A percentile compares a stretch with the other conserved stretches of the same genome.
These are phyloP conservation scores for Aspergillus coremiiformis DNA, from an alignment of 495 filamentous ascomycete species.

Conservation along the genomic window DNA sequence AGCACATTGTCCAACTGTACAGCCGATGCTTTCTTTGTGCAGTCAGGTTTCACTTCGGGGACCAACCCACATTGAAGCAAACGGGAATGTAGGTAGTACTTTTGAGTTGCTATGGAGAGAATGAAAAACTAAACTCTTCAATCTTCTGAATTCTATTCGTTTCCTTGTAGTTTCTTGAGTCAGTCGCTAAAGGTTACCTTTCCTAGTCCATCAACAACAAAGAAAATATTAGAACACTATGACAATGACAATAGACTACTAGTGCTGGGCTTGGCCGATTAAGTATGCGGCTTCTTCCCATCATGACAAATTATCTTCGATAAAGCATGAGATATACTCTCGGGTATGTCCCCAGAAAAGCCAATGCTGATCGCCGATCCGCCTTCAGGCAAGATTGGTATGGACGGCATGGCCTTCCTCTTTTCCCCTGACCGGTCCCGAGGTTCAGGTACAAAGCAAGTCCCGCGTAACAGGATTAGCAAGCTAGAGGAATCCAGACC, in stretches of 20 bases:
- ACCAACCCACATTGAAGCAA: constrained; percentile 1
- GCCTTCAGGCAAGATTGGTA: not conserved
- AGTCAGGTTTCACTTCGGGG: constrained; percentile 2
- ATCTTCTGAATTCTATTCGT: not conserved
- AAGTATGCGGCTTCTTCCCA: not conserved
- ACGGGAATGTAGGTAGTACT: not conserved
- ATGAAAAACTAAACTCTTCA: not conserved
- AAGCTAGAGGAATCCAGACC: not conserved
- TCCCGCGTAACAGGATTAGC: not conserved
- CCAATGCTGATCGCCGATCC: not conserved
- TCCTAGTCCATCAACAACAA: not conserved
- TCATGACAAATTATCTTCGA: not conserved
- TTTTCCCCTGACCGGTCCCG: not conserved
- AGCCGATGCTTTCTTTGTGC: not conserved
- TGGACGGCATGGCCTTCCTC: not conserved
- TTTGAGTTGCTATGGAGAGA: not conserved
- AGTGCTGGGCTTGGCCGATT: too few species aligned
- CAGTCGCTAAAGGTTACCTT: not conserved
- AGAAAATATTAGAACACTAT: not conserved
- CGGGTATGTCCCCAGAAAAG: not conserved
- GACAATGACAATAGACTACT: not conserved
- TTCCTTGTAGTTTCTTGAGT: not conserved
- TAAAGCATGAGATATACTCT: not conserved
- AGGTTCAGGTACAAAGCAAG: not conserved
- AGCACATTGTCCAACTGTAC: not conserved